These are phyloP conservation scores for Phytophthora cajani DNA, from an alignment of 352 stramenopile genomes.

Conservation along the genomic window DNA sequence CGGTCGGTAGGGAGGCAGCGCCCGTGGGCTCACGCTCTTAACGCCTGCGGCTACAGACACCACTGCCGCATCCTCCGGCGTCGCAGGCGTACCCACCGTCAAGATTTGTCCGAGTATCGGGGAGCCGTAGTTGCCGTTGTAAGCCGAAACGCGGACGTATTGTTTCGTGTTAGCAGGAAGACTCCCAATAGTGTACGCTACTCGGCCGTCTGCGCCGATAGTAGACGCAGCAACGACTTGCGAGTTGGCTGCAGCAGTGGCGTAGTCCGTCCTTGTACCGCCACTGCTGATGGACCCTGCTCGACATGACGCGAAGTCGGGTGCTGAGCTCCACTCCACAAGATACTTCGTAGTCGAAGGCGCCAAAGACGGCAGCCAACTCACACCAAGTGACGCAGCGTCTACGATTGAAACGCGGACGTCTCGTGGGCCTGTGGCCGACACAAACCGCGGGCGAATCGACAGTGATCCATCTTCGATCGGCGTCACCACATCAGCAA, in stretches of 20 bases:
- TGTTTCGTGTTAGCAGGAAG: conserved; percentile 84
- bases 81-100: conserved; percentile 23
- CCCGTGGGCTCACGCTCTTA: conserved; percentile 49
- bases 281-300: conserved; percentile 31
- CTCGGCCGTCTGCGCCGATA: conserved; percentile 26
- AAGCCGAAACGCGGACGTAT: conserved; percentile 89
- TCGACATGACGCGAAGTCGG: conserved; percentile 34
- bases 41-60: conserved; percentile 19
- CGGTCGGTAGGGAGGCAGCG: conserved; percentile 74
- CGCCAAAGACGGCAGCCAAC: conserved; percentile 54
- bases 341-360: conserved; percentile 70
- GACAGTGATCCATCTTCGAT: conserved; percentile 36
- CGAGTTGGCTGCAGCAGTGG: conserved; percentile 48
- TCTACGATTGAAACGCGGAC: conserved; percentile 73
- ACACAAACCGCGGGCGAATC: conserved; percentile 48
- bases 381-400: conserved; percentile 65
- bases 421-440: conserved; percentile 55
- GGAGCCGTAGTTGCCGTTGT: conserved; percentile 86
- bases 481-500: conserved; percentile 39
- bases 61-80: conserved; percentile 17
- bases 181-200: conserved; percentile 82
- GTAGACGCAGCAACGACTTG: conserved; percentile 50
- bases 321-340: conserved; percentile 78
- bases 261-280: conserved; percentile 48
- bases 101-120: conserved; percentile 63